Percentiles rank a stretch among this genome's conserved stretches.
Conservation (phyloP, 108 stramenopile species). For the Skeletonema tropicum region DNA sequence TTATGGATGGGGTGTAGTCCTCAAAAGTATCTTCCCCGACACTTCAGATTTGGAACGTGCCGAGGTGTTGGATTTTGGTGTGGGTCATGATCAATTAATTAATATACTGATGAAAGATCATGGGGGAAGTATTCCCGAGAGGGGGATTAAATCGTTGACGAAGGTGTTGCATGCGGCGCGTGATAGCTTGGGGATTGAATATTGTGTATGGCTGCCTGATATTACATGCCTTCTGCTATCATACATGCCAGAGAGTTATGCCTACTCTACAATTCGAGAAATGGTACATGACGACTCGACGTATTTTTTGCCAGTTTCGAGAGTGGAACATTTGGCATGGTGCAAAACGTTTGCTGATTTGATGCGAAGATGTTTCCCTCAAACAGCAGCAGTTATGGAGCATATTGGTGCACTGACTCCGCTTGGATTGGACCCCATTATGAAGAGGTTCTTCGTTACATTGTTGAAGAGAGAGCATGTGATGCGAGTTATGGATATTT, state of each 20-base stretch:
- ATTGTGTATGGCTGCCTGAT: slow-evolving; percentile 45
- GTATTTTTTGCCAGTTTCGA: slow-evolving; percentile 65
- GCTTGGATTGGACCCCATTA: slow-evolving; percentile 39
- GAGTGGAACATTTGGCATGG: slow-evolving; percentile 67
- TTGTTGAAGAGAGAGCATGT: slow-evolving; percentile 47
- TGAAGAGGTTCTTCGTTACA: slow-evolving; percentile 44
- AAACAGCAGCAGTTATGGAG: slow-evolving; percentile 45
- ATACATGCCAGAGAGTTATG: slow-evolving; percentile 51
- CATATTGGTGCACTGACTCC: slow-evolving; percentile 52
- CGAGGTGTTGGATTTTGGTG: slow-evolving; percentile 42
- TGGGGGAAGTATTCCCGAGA: slow-evolving; percentile 33
- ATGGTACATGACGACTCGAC: slow-evolving; percentile 49
- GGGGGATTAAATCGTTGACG: slow-evolving; percentile 29
- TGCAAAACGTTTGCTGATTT: slow-evolving; percentile 74
- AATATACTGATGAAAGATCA: slow-evolving; percentile 35
- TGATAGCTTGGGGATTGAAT: slow-evolving; percentile 51
- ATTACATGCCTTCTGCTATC: slow-evolving; percentile 39
- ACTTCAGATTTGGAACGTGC: slow-evolving; percentile 39
- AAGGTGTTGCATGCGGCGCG: slow-evolving; percentile 31
- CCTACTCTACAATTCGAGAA: slow-evolving; percentile 49
- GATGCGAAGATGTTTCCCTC: slow-evolving; percentile 55
- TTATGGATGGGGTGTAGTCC: slow-evolving; percentile 45
- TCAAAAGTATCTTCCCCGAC: slow-evolving; percentile 43
- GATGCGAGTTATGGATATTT: slow-evolving; percentile 49
- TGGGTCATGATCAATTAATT: slow-evolving; percentile 44